phyloP scores from a whole-genome alignment of 305 asterid genomes.

The Solanum aculeatissimum region DNA sequence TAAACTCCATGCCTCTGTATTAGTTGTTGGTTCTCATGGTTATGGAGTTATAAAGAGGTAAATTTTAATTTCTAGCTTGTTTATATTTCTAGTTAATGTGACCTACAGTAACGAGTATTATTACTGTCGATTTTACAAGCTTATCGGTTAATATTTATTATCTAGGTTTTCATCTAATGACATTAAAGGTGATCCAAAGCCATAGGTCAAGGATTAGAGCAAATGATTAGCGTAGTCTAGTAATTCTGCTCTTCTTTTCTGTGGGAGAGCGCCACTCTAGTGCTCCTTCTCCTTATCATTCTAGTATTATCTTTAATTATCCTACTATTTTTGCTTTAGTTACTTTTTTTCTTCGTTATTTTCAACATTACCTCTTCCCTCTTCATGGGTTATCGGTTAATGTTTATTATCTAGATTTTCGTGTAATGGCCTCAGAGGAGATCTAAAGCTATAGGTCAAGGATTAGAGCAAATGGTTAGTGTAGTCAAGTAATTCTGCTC shows the following conservation, averaged over 20 bases:
- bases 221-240: background rate
- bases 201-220: background rate
- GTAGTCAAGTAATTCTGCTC: background rate
- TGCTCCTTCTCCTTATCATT: background rate
- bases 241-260: background rate
- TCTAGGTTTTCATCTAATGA: background rate
- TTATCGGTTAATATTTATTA: background rate
- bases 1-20: constrained; percentile 47
- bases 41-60: constrained; percentile 88
- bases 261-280: background rate
- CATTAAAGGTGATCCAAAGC: too few species aligned
- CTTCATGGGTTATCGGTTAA: background rate
- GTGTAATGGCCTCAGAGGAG: background rate
- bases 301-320: background rate
- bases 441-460: too few species aligned
- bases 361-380: too few species aligned
- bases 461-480: background rate
- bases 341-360: too few species aligned
- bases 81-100: background rate
- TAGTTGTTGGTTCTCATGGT: constrained; percentile 84
- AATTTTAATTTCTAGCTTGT: background rate
- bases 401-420: background rate
- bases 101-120: background rate
- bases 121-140: background rate
- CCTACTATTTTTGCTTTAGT: background rate